phyloP scores from a whole-genome alignment of 2,329 filamentous ascomycete genomes.

The Triangularia verruculosa region DNA sequence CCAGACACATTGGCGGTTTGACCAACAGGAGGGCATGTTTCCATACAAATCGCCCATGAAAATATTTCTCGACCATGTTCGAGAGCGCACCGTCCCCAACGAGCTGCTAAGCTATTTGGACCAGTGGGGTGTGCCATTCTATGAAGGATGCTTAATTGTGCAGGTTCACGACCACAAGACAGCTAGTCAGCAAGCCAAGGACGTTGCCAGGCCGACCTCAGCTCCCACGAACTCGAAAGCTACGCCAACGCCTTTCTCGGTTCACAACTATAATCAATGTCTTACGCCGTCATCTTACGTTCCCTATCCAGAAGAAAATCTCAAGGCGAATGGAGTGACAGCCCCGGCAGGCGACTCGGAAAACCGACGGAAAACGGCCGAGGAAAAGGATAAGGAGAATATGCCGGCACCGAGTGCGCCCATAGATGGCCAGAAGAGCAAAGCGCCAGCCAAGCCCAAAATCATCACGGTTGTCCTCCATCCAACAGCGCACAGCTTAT shows the following conservation, averaged over 20 bases:
- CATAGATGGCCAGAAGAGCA: conserved; percentile 43
- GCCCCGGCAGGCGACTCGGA: conserved; percentile 31
- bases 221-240: conserved; percentile 55
- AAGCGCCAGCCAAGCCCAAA: conserved; percentile 55
- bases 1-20: conserved; percentile 83
- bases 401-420: conserved; percentile 52
- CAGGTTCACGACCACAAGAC: conserved; percentile 87
- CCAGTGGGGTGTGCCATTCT: conserved; percentile 71
- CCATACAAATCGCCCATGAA: conserved; percentile 91
- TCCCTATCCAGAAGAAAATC: conserved; percentile 63
- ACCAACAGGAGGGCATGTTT: conserved; percentile 90
- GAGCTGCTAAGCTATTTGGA: conserved; percentile 80
- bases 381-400: conserved; percentile 56
- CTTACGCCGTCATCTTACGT: conserved; percentile 85
- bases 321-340: conserved; percentile 27
- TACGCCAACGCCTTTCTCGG: conserved; percentile 63
- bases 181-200: conserved; percentile 54
- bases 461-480: conserved; percentile 79
- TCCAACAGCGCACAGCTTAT: conserved; percentile 72
- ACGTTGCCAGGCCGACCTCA: conserved; percentile 51
- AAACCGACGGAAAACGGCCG: conserved; percentile 40
- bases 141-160: conserved; percentile 93
- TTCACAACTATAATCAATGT: conserved; percentile 89
- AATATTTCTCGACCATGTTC: conserved; percentile 73
- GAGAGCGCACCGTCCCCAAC: conserved; percentile 76